These are phyloP conservation scores for Mycena filopes DNA, from an alignment of 768 basidiomycete genomes.

Conservation along the genomic window DNA sequence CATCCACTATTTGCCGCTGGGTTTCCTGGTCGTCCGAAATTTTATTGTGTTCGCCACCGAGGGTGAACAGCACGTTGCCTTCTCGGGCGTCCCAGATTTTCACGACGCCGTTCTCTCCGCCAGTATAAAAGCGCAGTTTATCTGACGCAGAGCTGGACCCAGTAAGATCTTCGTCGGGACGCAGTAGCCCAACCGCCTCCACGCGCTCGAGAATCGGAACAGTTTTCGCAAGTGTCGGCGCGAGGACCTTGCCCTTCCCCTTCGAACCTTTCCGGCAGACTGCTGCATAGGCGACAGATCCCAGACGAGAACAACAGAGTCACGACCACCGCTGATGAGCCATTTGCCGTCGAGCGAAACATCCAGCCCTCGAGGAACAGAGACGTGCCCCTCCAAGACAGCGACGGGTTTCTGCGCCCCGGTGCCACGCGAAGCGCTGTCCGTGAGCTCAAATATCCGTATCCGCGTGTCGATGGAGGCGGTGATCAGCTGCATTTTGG, in stretches of 20 bases:
- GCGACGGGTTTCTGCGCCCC: slow-evolving; percentile 73
- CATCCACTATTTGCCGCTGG: slow-evolving; percentile 84
- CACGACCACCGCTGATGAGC: slow-evolving; percentile 91
- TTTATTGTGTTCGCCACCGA: slow-evolving; percentile 62
- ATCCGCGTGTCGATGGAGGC: slow-evolving; percentile 93
- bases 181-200: slow-evolving; percentile 84
- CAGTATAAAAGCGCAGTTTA: slow-evolving; percentile 82
- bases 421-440: slow-evolving; percentile 65
- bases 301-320: slow-evolving; percentile 95
- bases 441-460: slow-evolving; percentile 89
- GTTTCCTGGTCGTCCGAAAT: slow-evolving; percentile 71
- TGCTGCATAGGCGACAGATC: slow-evolving; percentile 64
- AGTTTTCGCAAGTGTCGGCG: slow-evolving; percentile 78
- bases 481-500: slow-evolving; percentile 84
- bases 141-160: slow-evolving; percentile 52
- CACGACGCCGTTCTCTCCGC: slow-evolving; percentile 88
- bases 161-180: slow-evolving; percentile 58
- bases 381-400: slow-evolving; percentile 94
- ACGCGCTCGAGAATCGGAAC: slow-evolving; percentile 87
- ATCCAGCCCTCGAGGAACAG: slow-evolving; percentile 91
- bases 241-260: slow-evolving; percentile 60
- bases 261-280: slow-evolving; percentile 48
- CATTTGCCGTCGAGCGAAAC: slow-evolving; percentile 87
- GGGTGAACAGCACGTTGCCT: slow-evolving; percentile 69
- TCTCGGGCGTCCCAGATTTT: slow-evolving; percentile 85